Base-by-base conservation (phyloP, 495 filamentous ascomycete species). In the Saxophila tyrrhenica region DNA sequence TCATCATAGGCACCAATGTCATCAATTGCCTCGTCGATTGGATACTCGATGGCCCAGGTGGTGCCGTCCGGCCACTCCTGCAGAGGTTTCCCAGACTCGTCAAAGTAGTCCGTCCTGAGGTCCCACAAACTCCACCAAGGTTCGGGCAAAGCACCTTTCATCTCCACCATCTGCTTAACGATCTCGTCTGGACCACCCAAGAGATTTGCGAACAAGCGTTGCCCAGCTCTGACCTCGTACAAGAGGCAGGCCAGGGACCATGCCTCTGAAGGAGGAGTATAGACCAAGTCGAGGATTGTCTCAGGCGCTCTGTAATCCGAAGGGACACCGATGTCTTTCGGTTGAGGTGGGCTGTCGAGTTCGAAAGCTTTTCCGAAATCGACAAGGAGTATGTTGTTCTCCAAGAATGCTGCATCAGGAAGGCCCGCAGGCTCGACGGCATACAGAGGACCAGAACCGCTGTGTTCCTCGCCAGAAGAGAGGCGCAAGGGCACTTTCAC, bases 171-270 rank as follows among this genome's bases (percentile, higher is more conserved):
- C 42, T 64, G 54, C 32, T 35, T 39, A 2, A 68, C 38, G 21
- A 64, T 51, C 20, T 66, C 66, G 41, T 67, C 66, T 11, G 20
- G 35, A 20, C 63, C 62, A 38, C 60, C 62, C 39, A 63, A 55
- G 22, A 57, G 45, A 1, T 49, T 58, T 5, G 61, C 53, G 39
- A 70, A 68, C 20, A 68, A 50, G 17, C 39, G 57, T 24, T 58
- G 52, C 2, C 66, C 63, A 2, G 65, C 61, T 20, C 68, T 63
- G n/a, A 69, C 64, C 57, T 69, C 66, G 53, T 25, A 69, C 19
- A 71, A 25, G 9, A 64, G 64, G 51, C 67, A 71, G 13, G 58
- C 67, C 11, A 67, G 56, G 2, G 67, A 60, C 66, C 69, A 71
- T 13, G 66, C 51, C 47, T 71, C 69, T 25, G 47, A 63, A 13